Conservation (phyloP, 805 yeast genomes). For the Metschnikowia cubensis region DNA sequence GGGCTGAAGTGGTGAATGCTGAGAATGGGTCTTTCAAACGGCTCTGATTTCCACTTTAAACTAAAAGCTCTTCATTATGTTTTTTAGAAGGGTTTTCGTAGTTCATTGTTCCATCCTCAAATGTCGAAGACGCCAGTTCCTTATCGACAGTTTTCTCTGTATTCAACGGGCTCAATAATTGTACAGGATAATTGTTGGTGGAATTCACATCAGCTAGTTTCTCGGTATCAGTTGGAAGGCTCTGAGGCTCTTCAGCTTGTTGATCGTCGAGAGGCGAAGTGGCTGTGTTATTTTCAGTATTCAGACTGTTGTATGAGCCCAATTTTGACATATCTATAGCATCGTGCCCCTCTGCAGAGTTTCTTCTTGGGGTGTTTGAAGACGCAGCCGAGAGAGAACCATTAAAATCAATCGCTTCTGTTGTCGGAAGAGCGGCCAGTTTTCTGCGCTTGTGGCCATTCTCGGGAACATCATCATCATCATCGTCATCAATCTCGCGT, state of each 20-base stretch:
- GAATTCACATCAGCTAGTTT: background rate
- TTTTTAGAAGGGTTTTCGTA: background rate
- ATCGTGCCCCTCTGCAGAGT: background rate
- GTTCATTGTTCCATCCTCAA: background rate
- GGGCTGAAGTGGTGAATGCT: background rate
- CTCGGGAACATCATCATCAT: background rate
- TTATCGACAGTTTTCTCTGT: background rate
- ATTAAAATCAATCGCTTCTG: background rate
- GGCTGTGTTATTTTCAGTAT: background rate
- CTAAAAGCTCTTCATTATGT: slow-evolving; percentile 1
- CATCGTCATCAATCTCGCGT: background rate
- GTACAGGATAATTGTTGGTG: background rate
- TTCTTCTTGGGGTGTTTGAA: background rate
- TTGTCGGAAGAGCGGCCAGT: background rate
- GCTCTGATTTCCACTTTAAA: background rate
- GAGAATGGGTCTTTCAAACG: background rate
- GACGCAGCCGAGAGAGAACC: background rate
- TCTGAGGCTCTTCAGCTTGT: background rate
- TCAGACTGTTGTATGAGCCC: background rate
- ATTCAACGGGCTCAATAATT: slow-evolving; percentile 4
- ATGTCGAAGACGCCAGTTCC: background rate
- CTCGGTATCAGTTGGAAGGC: background rate
- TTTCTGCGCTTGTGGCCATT: background rate
- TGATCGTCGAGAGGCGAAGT: background rate
- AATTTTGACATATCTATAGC: background rate